These are phyloP conservation scores for Suillus subaureus DNA, from an alignment of 768 basidiomycete species.

Conservation along the genomic window DNA sequence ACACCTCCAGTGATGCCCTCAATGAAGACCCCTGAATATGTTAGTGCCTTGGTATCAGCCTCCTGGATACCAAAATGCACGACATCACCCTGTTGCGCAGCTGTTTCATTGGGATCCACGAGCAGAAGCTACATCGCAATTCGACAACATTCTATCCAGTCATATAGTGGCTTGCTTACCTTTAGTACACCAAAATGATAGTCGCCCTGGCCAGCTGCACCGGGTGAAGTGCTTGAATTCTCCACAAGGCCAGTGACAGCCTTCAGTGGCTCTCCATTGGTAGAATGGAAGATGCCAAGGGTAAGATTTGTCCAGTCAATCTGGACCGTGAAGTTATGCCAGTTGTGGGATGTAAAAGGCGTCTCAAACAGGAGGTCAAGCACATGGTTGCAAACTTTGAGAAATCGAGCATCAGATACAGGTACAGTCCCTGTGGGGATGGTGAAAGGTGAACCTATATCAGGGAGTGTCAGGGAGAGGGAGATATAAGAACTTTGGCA, in stretches of 20 bases:
- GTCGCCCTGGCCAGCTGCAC: constrained; percentile 54
- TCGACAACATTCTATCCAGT: background rate
- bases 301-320: constrained; percentile 59
- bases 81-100: constrained; percentile 54
- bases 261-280: constrained; percentile 38
- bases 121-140: constrained; percentile 48
- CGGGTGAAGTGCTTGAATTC: constrained; percentile 43
- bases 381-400: constrained; percentile 60
- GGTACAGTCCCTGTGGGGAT: constrained; percentile 49
- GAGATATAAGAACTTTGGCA: background rate
- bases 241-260: constrained; percentile 45
- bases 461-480: background rate
- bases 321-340: constrained; percentile 65
- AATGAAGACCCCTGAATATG: constrained; percentile 63
- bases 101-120: constrained; percentile 46
- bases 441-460: constrained; percentile 59
- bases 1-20: constrained; percentile 42
- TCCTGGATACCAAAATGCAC: constrained; percentile 63
- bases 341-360: constrained; percentile 43
- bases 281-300: constrained; percentile 54
- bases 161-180: constrained; percentile 33
- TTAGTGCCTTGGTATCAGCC: constrained; percentile 52
- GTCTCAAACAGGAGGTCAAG: constrained; percentile 51
- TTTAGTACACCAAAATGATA: constrained; percentile 66
- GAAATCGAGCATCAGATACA: constrained; percentile 43